These are phyloP conservation scores for Tricholoma bakamatsutake DNA, from an alignment of 768 basidiomycete genomes.

Conservation along the genomic window DNA sequence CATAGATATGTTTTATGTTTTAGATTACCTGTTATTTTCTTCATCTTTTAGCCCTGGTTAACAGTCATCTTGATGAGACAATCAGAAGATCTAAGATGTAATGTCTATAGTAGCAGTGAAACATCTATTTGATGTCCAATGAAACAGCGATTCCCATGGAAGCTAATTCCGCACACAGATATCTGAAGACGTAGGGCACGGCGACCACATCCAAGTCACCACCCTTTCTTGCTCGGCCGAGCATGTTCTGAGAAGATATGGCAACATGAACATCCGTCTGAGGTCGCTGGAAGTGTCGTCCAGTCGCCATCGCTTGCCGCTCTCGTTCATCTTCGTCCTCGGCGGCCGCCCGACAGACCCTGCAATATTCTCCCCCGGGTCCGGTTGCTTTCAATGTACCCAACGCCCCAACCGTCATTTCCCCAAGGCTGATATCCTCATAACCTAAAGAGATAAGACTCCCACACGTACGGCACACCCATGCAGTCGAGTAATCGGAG, in stretches of 20 bases:
- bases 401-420: constrained; percentile 45
- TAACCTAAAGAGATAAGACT: constrained; percentile 95
- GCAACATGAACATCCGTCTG: constrained; percentile 55
- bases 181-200: constrained; percentile 91
- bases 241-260: constrained; percentile 62
- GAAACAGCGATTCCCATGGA: constrained; percentile 96
- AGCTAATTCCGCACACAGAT: constrained; percentile 94
- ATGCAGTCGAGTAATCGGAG: constrained; percentile 98
- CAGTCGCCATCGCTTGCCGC: constrained; percentile 54
- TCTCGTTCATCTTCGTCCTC: constrained; percentile 59
- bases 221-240: constrained; percentile 55
- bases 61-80: neutral
- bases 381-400: constrained; percentile 54
- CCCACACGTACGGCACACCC: constrained; percentile 97
- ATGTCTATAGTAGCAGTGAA: neutral
- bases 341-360: constrained; percentile 77
- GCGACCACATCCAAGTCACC: constrained; percentile 93
- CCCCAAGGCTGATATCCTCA: constrained; percentile 77
- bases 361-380: constrained; percentile 89
- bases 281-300: constrained; percentile 38
- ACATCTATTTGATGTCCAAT: constrained; percentile 56
- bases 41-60: neutral
- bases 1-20: neutral
- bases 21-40: neutral
- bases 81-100: neutral